phyloP scores from a whole-genome alignment of 2,329 filamentous ascomycete species.

The Cytospora piceicola region DNA sequence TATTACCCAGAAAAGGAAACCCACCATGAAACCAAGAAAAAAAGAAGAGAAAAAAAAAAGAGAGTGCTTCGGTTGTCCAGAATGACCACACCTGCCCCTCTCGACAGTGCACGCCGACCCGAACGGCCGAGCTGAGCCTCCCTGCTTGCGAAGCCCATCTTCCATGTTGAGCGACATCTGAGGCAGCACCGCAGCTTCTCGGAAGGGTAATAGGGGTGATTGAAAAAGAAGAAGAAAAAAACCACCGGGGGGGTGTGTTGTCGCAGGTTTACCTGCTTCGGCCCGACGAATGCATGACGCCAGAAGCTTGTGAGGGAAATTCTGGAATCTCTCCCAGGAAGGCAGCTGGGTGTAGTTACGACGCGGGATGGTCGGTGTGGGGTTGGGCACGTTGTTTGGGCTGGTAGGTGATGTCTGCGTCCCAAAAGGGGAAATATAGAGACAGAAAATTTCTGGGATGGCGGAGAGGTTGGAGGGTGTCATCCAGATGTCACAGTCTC shows the following conservation, averaged over 20 bases:
- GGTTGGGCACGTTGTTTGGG: not conserved
- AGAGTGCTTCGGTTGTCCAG: not conserved
- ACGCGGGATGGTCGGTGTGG: not conserved
- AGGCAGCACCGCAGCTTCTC: constrained; percentile 20
- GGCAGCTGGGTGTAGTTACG: not conserved
- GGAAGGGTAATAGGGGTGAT: not conserved
- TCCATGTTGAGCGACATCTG: not conserved
- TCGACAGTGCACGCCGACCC: not conserved
- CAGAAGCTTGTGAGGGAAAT: not conserved
- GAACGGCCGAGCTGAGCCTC: not conserved
- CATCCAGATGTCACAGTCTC: not conserved
- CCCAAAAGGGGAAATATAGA: not conserved
- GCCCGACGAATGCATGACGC: constrained; percentile 7
- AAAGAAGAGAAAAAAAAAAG: not conserved
- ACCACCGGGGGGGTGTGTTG: no score
- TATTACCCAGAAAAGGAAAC: constrained; percentile 7
- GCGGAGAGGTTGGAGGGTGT: no score
- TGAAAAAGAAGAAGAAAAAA: no score
- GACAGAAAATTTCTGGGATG: not conserved
- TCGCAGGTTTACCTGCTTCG: not conserved
- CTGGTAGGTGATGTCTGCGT: not conserved
- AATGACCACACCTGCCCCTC: constrained; percentile 10
- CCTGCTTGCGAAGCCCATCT: not conserved
- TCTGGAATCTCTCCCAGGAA: not conserved
- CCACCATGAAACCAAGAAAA: not conserved